These are phyloP conservation scores for Thalassiosira ordinaria DNA, from an alignment of 352 stramenopile genomes.

Conservation along the genomic window DNA sequence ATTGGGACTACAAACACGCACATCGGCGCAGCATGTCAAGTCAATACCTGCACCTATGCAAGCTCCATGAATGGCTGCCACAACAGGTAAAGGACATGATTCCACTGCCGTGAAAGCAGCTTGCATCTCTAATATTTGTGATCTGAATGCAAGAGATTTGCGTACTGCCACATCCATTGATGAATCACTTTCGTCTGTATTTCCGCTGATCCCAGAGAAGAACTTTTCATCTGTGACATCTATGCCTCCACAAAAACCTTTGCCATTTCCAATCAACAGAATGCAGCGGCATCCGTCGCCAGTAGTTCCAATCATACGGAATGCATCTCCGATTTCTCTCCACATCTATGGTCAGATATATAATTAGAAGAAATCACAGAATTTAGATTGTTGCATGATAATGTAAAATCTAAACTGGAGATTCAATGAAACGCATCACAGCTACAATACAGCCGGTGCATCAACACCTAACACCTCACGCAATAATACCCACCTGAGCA, in stretches of 20 bases:
- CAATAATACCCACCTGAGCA: slow-evolving; percentile 29
- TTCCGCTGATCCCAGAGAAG: slow-evolving; percentile 36
- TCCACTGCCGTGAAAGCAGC: slow-evolving; percentile 71
- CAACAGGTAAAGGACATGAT: slow-evolving; percentile 75
- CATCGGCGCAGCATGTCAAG: slow-evolving; percentile 68
- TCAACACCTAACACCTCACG: no score
- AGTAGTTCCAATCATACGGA: slow-evolving; percentile 55
- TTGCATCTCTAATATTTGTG: slow-evolving; percentile 80
- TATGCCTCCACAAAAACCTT: slow-evolving; percentile 74
- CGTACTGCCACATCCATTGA: slow-evolving; percentile 60
- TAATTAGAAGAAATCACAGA: no score
- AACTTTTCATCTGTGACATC: slow-evolving; percentile 74
- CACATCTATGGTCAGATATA: no score
- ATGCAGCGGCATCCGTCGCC: slow-evolving; percentile 71
- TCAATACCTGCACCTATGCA: slow-evolving; percentile 78
- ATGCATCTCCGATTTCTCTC: slow-evolving; percentile 76
- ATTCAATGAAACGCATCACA: no score
- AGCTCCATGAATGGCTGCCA: slow-evolving; percentile 73
- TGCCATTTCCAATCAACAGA: slow-evolving; percentile 67
- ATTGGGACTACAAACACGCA: slow-evolving; percentile 63
- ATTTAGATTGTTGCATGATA: no score
- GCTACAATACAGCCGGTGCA: no score
- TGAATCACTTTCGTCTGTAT: slow-evolving; percentile 14
- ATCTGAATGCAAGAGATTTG: slow-evolving; percentile 66
- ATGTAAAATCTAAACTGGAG: no score